phyloP scores from a whole-genome alignment of 129 eudicot genomes.

The Sambucus nigra region DNA sequence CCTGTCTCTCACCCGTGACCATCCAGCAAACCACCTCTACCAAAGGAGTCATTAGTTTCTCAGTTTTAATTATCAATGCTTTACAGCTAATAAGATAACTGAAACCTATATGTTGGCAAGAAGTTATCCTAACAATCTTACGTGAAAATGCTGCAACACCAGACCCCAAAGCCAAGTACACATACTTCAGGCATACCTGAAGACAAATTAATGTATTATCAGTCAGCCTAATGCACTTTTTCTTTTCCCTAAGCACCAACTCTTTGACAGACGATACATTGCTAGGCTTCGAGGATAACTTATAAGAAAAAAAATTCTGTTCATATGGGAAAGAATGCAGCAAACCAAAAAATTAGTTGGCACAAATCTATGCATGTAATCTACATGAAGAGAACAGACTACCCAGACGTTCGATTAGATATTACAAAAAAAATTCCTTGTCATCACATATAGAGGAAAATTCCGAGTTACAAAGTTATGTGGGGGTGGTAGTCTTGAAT shows the following conservation, averaged over 20 bases:
- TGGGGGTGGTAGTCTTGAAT: not conserved
- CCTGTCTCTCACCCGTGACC: conserved; percentile 44
- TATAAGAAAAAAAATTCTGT: too few relatives aligned
- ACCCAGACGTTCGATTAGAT: too few relatives aligned
- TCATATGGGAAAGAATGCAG: too few relatives aligned
- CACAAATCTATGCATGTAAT: too few relatives aligned
- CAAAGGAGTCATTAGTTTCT: not conserved
- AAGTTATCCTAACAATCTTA: conserved; percentile 14
- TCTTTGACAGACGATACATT: too few relatives aligned
- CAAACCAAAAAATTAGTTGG: too few relatives aligned
- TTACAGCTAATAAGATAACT: not conserved
- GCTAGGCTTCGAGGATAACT: too few relatives aligned
- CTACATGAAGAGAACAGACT: too few relatives aligned
- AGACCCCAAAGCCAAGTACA: conserved; percentile 32
- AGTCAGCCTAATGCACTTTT: not conserved
- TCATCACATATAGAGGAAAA: not conserved
- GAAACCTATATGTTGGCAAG: not conserved
- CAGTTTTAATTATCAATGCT: not conserved
- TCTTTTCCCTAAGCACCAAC: too few relatives aligned
- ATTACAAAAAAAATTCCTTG: too few relatives aligned
- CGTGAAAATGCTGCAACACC: conserved; percentile 26
- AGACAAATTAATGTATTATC: conserved; percentile 1
- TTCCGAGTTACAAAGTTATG: not conserved
- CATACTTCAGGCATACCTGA: conserved; percentile 31
- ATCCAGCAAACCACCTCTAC: conserved; percentile 50